Evolutionary conservation across 2,329 filamentous ascomycete genomes (phyloP).

Genomic region (Fusarium sp.): DNA sequence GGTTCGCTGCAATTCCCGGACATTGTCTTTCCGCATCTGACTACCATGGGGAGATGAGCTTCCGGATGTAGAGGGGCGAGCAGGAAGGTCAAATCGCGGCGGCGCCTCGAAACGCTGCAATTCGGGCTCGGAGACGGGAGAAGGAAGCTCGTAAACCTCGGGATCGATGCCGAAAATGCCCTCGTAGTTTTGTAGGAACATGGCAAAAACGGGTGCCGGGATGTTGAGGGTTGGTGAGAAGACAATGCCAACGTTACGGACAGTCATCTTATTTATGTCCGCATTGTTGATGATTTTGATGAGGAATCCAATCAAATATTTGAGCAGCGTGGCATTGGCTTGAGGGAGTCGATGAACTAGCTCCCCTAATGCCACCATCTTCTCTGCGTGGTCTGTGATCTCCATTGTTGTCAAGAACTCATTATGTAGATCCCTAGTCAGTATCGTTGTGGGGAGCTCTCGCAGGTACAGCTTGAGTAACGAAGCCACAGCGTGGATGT

Average conservation of each 20-base stretch:
- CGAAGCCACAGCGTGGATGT: constrained; percentile 95
- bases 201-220: constrained; percentile 91
- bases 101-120: constrained; percentile 51
- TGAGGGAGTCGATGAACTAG: constrained; percentile 84
- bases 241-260: constrained; percentile 96
- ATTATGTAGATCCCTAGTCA: constrained; percentile 90
- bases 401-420: constrained; percentile 90
- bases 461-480: constrained; percentile 94
- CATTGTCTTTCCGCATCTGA: constrained; percentile 56
- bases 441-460: constrained; percentile 89
- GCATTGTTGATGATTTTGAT: constrained; percentile 93
- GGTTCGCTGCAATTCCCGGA: constrained; percentile 50
- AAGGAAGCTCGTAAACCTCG: constrained; percentile 71
- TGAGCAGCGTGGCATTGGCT: constrained; percentile 84
- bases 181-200: constrained; percentile 92
- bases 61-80: constrained; percentile 64
- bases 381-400: constrained; percentile 79
- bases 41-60: constrained; percentile 64
- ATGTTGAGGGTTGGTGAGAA: constrained; percentile 98
- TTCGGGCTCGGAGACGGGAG: constrained; percentile 58
- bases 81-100: constrained; percentile 54
- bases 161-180: constrained; percentile 83
- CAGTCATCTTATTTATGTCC: constrained; percentile 96
- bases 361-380: constrained; percentile 79
- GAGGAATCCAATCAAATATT: constrained; percentile 88